Evolutionary conservation across 352 stramenopile genomes (phyloP).

Genomic region (Globisporangium radiosum): DNA sequence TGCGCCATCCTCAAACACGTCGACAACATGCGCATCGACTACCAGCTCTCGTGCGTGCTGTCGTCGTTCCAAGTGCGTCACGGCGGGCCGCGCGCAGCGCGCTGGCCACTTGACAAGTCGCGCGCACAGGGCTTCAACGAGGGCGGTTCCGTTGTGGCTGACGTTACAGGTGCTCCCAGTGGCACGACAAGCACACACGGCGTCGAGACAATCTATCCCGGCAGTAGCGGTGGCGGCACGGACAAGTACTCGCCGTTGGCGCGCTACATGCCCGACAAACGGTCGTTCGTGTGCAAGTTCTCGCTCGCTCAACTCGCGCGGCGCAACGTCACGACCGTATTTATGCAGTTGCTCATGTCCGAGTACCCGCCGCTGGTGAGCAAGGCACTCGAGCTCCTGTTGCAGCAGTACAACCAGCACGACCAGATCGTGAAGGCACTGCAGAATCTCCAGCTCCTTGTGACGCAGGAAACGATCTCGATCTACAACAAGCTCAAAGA

Average conservation of each 20-base stretch:
- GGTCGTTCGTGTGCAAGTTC: conserved; percentile 52
- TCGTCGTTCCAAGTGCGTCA: conserved; percentile 33
- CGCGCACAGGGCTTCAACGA: conserved; percentile 3
- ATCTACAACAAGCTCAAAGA: conserved; percentile 67
- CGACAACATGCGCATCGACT: conserved; percentile 56
- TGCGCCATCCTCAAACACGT: conserved; percentile 54
- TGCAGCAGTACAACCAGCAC: conserved; percentile 71
- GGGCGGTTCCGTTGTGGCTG: conserved; percentile 5
- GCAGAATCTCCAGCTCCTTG: conserved; percentile 50
- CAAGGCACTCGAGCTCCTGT: conserved; percentile 60
- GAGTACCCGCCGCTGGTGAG: conserved; percentile 67
- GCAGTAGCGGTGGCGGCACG: conserved; percentile 5
- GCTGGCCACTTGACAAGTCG: conserved; percentile 4
- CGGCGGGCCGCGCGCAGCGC: conserved; percentile 3
- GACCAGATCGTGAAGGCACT: conserved; percentile 63
- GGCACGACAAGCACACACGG: conserved; percentile 18
- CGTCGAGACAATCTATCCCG: conserved; percentile 11
- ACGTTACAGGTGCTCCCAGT: conserved; percentile 1
- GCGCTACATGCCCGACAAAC: conserved; percentile 37
- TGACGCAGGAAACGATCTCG: conserved; percentile 51
- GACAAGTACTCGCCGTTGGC: conserved; percentile 44
- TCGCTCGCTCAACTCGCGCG: conserved; percentile 37
- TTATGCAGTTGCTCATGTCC: conserved; percentile 81
- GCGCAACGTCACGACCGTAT: conserved; percentile 42
- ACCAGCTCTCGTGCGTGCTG: conserved; percentile 54